Evolutionary conservation across 257 asterid genomes (phyloP), one percentile per base, ranked within the genome.

Genomic region (Scutellaria baicalensis): DNA sequence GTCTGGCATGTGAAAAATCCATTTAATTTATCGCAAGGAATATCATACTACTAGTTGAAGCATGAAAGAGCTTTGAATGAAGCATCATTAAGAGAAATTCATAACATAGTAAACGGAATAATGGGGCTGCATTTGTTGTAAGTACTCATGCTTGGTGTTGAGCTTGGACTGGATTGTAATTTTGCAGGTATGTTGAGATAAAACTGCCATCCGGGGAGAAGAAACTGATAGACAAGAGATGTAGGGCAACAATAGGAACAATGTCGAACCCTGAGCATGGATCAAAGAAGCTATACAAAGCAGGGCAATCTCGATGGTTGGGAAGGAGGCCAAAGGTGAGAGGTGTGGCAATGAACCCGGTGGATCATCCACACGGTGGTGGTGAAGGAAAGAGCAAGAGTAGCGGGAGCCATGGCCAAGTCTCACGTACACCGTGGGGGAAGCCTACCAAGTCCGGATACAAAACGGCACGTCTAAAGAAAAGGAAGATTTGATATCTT

Each of bases 331-430:
- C 97, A 0, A 73, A 45, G 1, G 97, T 92, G 50, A 83, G 98
- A 68, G 97, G 98, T 75, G 93, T 92, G 84, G 98, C 97, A 4
- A 92, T 86, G 97, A 92, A 89, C 66, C 96, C 95, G 0, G 84
- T 86, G 13, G 94, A 89, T 78, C 96, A 92, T 72, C 94, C 96
- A 16, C 97, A 89, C 21, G 96, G 98, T 66, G 97, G 97, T 73
- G 97, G 98, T 78, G 94, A 89, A 81, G 97, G 96, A 60, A 89
- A 75, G 86, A 92, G 96, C 71, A 92, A 92, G 84, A 92, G 98
- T 76, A 83, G 96, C 59, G 96, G 97, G 49, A 84, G 84, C 50
- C 86, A 73, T 12, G 95, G 97, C 11, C 65, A 83, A 18, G 81
- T 69, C 47, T 92, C 92, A 0, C 72, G 82, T 57, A 80, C 96